A percentile compares a stretch with the other conserved stretches of the same genome.
Conservation (phyloP, 2,329 filamentous ascomycete genomes). For the Penicillium expansum region DNA sequence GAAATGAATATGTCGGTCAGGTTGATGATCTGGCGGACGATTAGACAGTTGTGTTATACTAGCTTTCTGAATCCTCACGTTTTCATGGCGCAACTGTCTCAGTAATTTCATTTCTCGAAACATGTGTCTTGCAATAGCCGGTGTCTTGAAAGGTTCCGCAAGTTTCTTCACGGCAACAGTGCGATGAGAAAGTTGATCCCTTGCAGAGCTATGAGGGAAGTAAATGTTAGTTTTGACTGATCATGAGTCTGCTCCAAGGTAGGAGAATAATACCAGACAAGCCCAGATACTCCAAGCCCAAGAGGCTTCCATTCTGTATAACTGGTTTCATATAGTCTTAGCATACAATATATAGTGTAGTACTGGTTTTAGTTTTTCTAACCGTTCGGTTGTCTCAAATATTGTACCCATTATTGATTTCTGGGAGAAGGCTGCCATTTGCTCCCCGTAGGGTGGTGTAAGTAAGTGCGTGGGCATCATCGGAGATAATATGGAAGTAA, state of each 20-base stretch:
- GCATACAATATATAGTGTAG: background rate
- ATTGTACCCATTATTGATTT: slow-evolving; percentile 98
- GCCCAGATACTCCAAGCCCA: slow-evolving; percentile 96
- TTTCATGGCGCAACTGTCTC: slow-evolving; percentile 95
- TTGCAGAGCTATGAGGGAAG: slow-evolving; percentile 69
- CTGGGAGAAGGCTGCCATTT: slow-evolving; percentile 96
- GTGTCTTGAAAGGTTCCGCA: slow-evolving; percentile 99
- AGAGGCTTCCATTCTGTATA: slow-evolving; percentile 97
- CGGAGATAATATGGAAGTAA: background rate
- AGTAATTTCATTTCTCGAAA: slow-evolving; percentile 95
- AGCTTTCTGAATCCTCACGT: slow-evolving; percentile 56
- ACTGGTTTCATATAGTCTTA: slow-evolving; percentile 48
- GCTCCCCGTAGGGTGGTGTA: slow-evolving; percentile 12
- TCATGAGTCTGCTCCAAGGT: slow-evolving; percentile 9
- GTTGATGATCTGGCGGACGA: slow-evolving; percentile 72
- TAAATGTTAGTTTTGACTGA: background rate
- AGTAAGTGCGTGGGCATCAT: background rate
- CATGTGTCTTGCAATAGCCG: slow-evolving; percentile 91
- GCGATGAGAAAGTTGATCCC: slow-evolving; percentile 92
- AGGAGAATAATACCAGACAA: slow-evolving; percentile 74
- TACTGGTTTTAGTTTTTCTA: slow-evolving; percentile 26
- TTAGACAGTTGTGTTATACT: slow-evolving; percentile 13
- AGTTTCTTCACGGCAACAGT: slow-evolving; percentile 99
- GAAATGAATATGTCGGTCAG: slow-evolving; percentile 99
- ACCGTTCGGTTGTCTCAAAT: slow-evolving; percentile 99